Evolutionary conservation across 2,329 filamentous ascomycete genomes (phyloP), one percentile per base, ranked within the genome.

Genomic region (Fusarium fujikuroi): DNA sequence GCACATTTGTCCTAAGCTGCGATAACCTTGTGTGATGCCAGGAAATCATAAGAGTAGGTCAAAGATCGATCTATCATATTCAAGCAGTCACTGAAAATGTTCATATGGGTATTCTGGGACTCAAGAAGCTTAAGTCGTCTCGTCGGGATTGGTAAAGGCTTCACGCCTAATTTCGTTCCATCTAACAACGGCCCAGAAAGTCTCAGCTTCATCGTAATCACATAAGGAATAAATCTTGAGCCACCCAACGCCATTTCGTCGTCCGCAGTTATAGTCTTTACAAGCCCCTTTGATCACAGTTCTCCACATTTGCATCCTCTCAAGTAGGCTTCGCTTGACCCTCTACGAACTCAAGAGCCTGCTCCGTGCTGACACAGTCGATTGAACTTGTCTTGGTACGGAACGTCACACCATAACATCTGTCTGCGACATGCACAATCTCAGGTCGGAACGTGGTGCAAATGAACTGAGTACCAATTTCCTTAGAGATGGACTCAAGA

Each of bases 401-500:
- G 83, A 95, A 98, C 58, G 93, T 94, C 58, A 99, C 96, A 69
- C 96, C 96, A 82, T 99, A 99, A 84, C 95, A 98, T 85, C 97
- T 97, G 85, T 98, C 95, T 7, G 96, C 96, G 25, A 98, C 94
- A 69, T 93, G 90, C 72, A 99, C 89, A 88, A 99, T 98, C 84
- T 99, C 96, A 2, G 96, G 96, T 65, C 96, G 89, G 90, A 99
- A 99, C 5, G 96, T 99, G 8, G 96, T 99, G 87, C 96, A 98
- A 82, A 99, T 99, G 81, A 99, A 99, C 82, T 99, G 88, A 57
- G 88, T 91, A 69, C 88, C 87, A 19, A 87, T 88, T 74, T 91
- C 89, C 67, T 88, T 85, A 19, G 92, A 94, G 72, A 94, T 95
- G 61, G 91, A 92, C 79, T 95, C 87, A 28, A 99, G 88, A 85